Evolutionary conservation across 1,284 basidiomycete species (phyloP), one percentile per base, ranked within the genome.

Genomic region (Boletellus sp.): DNA sequence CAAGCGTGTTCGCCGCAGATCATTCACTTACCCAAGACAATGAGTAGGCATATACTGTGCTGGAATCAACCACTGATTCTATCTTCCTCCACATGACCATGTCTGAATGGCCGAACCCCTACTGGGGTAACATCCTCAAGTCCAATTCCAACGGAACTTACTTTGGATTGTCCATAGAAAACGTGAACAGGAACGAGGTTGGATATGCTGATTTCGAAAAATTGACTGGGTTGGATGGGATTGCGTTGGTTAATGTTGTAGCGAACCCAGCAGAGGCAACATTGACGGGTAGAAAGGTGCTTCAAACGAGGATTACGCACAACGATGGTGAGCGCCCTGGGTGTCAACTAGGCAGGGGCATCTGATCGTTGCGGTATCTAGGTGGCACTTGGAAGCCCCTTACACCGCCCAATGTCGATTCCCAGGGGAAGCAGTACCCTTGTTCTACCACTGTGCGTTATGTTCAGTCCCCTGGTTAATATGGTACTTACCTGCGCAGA

Each of bases 201-300:
- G 96, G 97, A 15, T 98, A 82, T 61, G 96, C 95, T 43, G 97
- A 99, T 70, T 99, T 99, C 63, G 96, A 99, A 74, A 99, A 98
- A 78, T 91, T 98, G 82, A 85, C 91, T 54, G 95, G 93, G 2
- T 71, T 99, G 45, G 95, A 99, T 69, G 96, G 96, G 0, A 96
- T 99, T 57, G 94, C 94, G 8, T 73, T 99, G 41, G 82, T 95
- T 61, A 99, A 99, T 64, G 69, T 97, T 33, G 93, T 99, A 3
- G 72, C 83, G 15, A 97, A 99, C 65, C 79, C 92, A 0, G 74
- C 80, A 0, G 86, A 91, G 49, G 93, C 93, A 0, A 73, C 77
- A 2, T 65, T 97, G 5, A 83, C 84, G 3, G 83, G 86, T 6
- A 73, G 69, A 43, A 99, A 99, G 76, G 75, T 80, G 53, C 70